Evolutionary conservation across 2,329 filamentous ascomycete species (phyloP).

Genomic region (Periglandula ipomoeae): DNA sequence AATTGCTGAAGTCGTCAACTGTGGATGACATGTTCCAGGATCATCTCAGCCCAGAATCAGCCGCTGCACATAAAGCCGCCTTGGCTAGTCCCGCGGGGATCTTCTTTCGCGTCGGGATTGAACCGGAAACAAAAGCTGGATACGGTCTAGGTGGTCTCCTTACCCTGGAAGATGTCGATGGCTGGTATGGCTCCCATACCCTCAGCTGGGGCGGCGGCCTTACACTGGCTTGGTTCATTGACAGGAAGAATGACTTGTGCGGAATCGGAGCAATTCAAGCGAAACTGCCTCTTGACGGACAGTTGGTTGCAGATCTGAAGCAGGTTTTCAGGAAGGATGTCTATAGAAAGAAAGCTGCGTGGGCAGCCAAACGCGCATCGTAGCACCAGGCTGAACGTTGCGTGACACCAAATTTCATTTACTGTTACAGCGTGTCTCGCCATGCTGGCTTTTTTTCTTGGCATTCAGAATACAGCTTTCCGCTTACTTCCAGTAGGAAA

Average conservation of each 20-base stretch:
- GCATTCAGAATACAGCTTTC: no score
- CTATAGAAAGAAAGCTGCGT: slow-evolving; percentile 23
- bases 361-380: no score
- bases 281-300: slow-evolving; percentile 21
- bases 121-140: slow-evolving; percentile 22
- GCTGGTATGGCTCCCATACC: slow-evolving; percentile 33
- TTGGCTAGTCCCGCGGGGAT: slow-evolving; percentile 21
- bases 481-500: no score
- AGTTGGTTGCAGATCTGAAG: slow-evolving; percentile 23
- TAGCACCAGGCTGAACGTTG: no score
- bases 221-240: slow-evolving; percentile 39
- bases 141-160: slow-evolving; percentile 33
- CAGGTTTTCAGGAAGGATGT: slow-evolving; percentile 32
- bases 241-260: slow-evolving; percentile 36
- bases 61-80: slow-evolving; percentile 16
- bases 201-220: slow-evolving; percentile 37
- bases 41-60: slow-evolving; percentile 26
- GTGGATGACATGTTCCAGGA: slow-evolving; percentile 37
- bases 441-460: no score
- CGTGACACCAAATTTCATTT: no score
- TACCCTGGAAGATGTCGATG: slow-evolving; percentile 29
- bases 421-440: no score
- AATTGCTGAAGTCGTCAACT: slow-evolving; percentile 31
- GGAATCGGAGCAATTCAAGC: slow-evolving; percentile 31
- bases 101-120: slow-evolving; percentile 27